Evolutionary conservation across 768 basidiomycete species (phyloP).

Genomic region (Trametopsis cervina): DNA sequence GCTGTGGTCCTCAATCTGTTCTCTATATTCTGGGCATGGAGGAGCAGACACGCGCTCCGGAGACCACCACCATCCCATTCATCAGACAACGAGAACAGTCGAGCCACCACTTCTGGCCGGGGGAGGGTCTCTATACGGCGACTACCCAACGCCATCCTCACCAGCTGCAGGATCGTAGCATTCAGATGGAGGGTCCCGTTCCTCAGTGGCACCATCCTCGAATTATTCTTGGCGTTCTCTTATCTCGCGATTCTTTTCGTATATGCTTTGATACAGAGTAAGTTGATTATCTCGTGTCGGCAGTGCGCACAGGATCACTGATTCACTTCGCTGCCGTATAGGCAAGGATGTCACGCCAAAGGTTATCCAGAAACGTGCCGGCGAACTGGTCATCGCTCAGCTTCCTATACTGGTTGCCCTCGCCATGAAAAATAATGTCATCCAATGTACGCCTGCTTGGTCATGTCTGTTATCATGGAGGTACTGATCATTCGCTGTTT

Average conservation of each 20-base stretch:
- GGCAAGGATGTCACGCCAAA: constrained; percentile 8
- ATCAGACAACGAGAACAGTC: background rate
- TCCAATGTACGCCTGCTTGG: constrained; percentile 28
- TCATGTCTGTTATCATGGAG: background rate
- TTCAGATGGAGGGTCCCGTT: constrained; percentile 24
- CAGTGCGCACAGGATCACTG: background rate
- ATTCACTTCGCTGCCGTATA: background rate
- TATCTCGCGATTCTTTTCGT: constrained; percentile 23
- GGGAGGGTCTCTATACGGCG: background rate
- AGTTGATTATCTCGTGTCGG: constrained; percentile 7
- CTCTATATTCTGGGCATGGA: constrained; percentile 16
- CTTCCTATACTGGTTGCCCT: constrained; percentile 44
- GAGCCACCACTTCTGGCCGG: background rate
- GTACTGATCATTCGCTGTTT: background rate
- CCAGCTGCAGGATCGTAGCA: constrained; percentile 18
- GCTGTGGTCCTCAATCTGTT: constrained; percentile 13
- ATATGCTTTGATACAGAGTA: constrained; percentile 24
- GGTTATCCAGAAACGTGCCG: constrained; percentile 25
- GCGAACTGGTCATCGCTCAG: constrained; percentile 35
- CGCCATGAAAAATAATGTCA: constrained; percentile 46
- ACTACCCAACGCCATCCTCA: constrained; percentile 20
- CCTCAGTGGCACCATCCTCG: constrained; percentile 21
- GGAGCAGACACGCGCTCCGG: constrained; percentile 10
- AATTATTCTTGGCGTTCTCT: constrained; percentile 19
- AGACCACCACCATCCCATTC: background rate